Evolutionary conservation across 2,329 filamentous ascomycete species (phyloP).

Genomic region (Neobulgaria alba): DNA sequence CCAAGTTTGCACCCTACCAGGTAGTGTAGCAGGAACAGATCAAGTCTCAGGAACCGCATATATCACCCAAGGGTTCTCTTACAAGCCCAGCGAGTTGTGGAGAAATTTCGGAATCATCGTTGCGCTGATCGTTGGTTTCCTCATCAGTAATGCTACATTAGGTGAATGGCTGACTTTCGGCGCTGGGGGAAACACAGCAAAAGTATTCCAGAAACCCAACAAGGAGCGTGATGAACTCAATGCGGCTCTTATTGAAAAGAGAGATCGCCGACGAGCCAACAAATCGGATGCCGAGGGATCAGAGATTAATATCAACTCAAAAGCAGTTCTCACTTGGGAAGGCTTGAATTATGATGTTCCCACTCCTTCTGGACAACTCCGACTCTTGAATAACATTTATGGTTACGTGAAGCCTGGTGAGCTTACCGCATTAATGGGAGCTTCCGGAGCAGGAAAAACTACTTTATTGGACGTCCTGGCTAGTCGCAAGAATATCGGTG

Average conservation of each 20-base stretch:
- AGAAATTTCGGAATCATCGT: conserved; percentile 77
- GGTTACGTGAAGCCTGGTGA: conserved; percentile 54
- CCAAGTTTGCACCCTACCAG: conserved; percentile 74
- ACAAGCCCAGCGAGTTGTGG: conserved; percentile 62
- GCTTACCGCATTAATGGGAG: conserved; percentile 55
- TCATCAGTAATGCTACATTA: conserved; percentile 65
- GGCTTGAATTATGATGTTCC: conserved; percentile 70
- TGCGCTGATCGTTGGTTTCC: conserved; percentile 65
- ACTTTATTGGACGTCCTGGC: conserved; percentile 58
- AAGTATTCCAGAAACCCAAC: conserved; percentile 65
- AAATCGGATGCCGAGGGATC: conserved; percentile 32
- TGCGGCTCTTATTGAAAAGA: conserved; percentile 50
- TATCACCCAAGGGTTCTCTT: conserved; percentile 59
- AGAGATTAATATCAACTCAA: conserved; percentile 49
- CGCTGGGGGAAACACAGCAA: conserved; percentile 72
- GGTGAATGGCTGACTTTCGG: conserved; percentile 74
- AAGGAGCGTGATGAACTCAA: conserved; percentile 60
- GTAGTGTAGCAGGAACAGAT: conserved; percentile 56
- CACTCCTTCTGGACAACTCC: conserved; percentile 34
- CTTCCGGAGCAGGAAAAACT: conserved; percentile 57
- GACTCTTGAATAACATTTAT: conserved; percentile 50
- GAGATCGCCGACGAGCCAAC: conserved; percentile 42
- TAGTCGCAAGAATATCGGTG: conserved; percentile 54
- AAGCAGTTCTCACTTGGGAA: conserved; percentile 76
- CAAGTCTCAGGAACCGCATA: conserved; percentile 60